These are phyloP conservation scores for Calonectria pseudoreteaudii DNA, from an alignment of 2,329 filamentous ascomycete species.

Conservation along the genomic window DNA sequence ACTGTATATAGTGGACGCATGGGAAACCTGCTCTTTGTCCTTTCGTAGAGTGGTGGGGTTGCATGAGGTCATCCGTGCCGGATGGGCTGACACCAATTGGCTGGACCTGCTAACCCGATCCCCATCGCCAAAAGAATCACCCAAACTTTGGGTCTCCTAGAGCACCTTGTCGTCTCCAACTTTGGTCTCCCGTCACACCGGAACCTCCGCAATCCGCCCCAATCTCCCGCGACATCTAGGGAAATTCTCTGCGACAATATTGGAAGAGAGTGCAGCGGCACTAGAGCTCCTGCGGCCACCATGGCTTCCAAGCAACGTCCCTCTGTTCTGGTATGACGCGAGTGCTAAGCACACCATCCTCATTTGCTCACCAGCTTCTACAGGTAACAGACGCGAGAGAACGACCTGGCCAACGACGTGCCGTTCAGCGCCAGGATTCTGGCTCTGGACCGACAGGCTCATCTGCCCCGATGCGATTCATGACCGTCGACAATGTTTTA, in stretches of 20 bases:
- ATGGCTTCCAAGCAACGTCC: conserved; percentile 65
- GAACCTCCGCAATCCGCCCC: conserved; percentile 8
- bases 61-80: conserved; percentile 44
- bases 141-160: conserved; percentile 29
- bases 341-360: conserved; percentile 21
- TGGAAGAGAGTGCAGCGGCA: not conserved
- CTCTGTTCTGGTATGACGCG: conserved; percentile 67
- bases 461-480: conserved; percentile 74
- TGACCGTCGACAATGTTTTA: conserved; percentile 93
- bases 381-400: conserved; percentile 56
- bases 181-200: conserved; percentile 9
- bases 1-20: not conserved
- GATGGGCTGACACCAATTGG: conserved; percentile 38
- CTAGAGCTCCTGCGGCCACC: conserved; percentile 17
- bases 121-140: conserved; percentile 34
- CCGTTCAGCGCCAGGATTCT: conserved; percentile 49
- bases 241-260: not conserved
- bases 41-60: conserved; percentile 36
- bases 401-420: conserved; percentile 47
- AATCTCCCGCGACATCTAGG: not conserved
- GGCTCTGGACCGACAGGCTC: conserved; percentile 42
- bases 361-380: conserved; percentile 29
- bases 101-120: conserved; percentile 26
- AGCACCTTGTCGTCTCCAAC: conserved; percentile 1
- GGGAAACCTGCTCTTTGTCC: not conserved